Evolutionary conservation across 2,329 filamentous ascomycete genomes (phyloP).

Genomic region (Aureobasidium sp.): DNA sequence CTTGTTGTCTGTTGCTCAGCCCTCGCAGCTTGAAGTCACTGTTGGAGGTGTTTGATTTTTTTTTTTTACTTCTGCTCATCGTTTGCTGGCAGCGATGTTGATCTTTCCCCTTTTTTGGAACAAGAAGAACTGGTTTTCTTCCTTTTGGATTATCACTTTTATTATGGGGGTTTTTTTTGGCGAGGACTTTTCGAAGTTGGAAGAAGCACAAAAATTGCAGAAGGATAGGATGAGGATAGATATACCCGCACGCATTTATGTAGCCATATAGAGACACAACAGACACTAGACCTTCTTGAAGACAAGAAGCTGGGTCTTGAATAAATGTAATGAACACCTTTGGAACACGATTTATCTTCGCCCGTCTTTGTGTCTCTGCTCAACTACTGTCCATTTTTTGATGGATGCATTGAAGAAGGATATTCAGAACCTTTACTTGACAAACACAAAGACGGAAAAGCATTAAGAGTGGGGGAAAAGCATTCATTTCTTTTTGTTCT

Average conservation of each 20-base stretch:
- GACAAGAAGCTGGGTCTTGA: neutral
- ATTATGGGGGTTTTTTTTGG: neutral
- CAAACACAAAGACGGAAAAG: neutral
- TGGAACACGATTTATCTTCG: neutral
- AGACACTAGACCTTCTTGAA: neutral
- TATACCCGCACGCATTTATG: neutral
- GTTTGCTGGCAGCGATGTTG: neutral
- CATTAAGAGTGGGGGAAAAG: neutral
- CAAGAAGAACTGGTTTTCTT: neutral
- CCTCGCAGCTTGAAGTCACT: slow-evolving; percentile 39
- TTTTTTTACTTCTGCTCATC: neutral
- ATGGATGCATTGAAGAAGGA: too few species aligned
- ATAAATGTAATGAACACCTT: neutral
- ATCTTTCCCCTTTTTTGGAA: too few species aligned
- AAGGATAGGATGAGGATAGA: neutral
- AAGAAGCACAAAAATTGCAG: neutral
- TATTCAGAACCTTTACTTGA: too few species aligned
- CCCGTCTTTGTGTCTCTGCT: too few species aligned
- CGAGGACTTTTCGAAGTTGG: neutral
- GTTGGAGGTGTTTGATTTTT: slow-evolving; percentile 36
- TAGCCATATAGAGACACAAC: neutral
- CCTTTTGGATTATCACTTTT: neutral
- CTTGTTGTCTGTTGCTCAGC: slow-evolving; percentile 37
- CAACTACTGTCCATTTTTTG: too few species aligned
- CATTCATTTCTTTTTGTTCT: neutral